These are phyloP conservation scores for Aureobasidium zeae DNA, from an alignment of 2,329 filamentous ascomycete genomes.

Conservation along the genomic window DNA sequence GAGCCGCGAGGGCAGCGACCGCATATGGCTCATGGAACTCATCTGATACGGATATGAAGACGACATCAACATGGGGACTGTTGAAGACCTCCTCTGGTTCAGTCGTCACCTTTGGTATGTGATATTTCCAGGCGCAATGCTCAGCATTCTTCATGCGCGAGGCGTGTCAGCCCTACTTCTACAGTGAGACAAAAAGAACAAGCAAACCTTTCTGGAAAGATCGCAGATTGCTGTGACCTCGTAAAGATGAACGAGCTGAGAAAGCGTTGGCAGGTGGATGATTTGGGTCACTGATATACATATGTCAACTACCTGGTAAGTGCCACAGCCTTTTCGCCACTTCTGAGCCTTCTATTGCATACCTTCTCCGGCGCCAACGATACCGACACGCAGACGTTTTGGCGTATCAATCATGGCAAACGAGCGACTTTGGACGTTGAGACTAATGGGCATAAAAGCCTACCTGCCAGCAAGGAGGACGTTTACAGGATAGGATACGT, in stretches of 20 bases:
- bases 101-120: slow-evolving; percentile 28
- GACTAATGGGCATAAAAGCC: too few relatives aligned
- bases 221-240: slow-evolving; percentile 42
- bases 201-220: slow-evolving; percentile 34
- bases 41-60: slow-evolving; percentile 46
- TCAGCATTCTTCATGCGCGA: slow-evolving; percentile 19
- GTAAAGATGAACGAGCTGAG: slow-evolving; percentile 38
- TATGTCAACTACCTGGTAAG: background rate
- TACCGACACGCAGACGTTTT: slow-evolving; percentile 29
- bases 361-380: slow-evolving; percentile 41
- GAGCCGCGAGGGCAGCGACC: slow-evolving; percentile 42
- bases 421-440: too few relatives aligned
- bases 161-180: background rate
- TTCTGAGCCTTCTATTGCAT: background rate
- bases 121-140: slow-evolving; percentile 34
- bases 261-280: slow-evolving; percentile 45
- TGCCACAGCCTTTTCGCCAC: too few relatives aligned
- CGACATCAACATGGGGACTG: slow-evolving; percentile 41
- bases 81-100: slow-evolving; percentile 36
- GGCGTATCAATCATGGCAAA: background rate
- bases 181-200: background rate
- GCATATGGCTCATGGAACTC: slow-evolving; percentile 47
- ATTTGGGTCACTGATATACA: slow-evolving; percentile 37
- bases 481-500: background rate
- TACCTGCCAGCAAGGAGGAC: slow-evolving; percentile 3